These are phyloP conservation scores for Colletotrichum tropicale DNA, from an alignment of 2,329 filamentous ascomycete species.

Conservation along the genomic window DNA sequence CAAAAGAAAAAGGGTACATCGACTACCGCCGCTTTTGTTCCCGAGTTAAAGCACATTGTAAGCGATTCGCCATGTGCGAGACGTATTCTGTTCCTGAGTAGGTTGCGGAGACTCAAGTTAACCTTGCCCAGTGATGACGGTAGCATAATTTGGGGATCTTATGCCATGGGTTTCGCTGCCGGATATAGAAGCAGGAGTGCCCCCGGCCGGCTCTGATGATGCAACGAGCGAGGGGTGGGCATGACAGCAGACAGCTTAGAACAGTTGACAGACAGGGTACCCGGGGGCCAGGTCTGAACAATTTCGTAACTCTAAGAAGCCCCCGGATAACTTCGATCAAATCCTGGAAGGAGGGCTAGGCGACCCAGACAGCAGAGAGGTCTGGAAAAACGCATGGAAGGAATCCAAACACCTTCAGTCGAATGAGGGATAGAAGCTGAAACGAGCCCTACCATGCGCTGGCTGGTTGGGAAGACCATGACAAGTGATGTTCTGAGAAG, in stretches of 20 bases:
- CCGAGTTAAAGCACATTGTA: conserved; percentile 48
- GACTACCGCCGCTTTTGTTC: conserved; percentile 43
- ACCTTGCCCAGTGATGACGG: conserved; percentile 53
- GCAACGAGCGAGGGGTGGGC: conserved; percentile 39
- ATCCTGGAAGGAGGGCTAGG: conserved; percentile 33
- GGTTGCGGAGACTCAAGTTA: conserved; percentile 43
- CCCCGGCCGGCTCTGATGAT: conserved; percentile 44
- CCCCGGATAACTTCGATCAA: conserved; percentile 26
- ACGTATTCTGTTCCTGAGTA: conserved; percentile 52
- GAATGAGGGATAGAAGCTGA: conserved; percentile 43
- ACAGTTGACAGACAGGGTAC: conserved; percentile 37
- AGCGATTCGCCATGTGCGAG: conserved; percentile 53
- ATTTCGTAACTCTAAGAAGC: conserved; percentile 34
- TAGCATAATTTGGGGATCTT: conserved; percentile 65
- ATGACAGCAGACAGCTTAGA: conserved; percentile 32
- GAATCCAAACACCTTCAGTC: conserved; percentile 40
- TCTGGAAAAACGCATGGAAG: conserved; percentile 44
- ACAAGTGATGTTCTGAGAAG: conserved; percentile 38
- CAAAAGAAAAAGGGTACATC: conserved; percentile 28
- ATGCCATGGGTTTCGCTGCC: conserved; percentile 56
- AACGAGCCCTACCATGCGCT: conserved; percentile 48
- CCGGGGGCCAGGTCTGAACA: conserved; percentile 26
- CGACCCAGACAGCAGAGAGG: conserved; percentile 26
- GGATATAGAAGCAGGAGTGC: conserved; percentile 56
- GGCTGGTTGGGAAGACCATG: conserved; percentile 39